Evolutionary conservation across 108 stramenopile genomes (phyloP).

Genomic region (Cyclotella cryptica): DNA sequence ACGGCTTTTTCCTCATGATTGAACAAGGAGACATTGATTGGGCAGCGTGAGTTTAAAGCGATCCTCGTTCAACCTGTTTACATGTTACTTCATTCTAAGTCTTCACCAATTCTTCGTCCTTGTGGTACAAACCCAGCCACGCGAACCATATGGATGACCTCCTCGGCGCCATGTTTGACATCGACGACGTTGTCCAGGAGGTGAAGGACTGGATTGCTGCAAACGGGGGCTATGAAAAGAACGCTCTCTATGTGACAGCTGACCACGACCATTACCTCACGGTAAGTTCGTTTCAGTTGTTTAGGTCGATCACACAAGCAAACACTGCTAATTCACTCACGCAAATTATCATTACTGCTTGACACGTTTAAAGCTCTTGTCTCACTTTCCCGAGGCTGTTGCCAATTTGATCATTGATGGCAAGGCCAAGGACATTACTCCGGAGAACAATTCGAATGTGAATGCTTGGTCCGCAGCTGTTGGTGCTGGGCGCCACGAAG

Average conservation of each 20-base stretch:
- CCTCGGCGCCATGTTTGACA: constrained; percentile 68
- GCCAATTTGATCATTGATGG: constrained; percentile 61
- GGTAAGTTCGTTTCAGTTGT: too few relatives aligned
- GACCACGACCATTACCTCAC: constrained; percentile 76
- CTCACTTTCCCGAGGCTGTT: constrained; percentile 61
- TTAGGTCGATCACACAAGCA: too few relatives aligned
- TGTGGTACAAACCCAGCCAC: constrained; percentile 22
- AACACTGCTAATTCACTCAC: too few relatives aligned
- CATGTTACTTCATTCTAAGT: too few relatives aligned
- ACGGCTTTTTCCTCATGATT: constrained; percentile 73
- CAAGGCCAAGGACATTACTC: constrained; percentile 57
- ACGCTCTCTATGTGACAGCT: constrained; percentile 68
- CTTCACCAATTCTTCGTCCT: background rate
- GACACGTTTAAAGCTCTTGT: constrained; percentile 3
- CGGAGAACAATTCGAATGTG: constrained; percentile 54
- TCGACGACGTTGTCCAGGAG: constrained; percentile 52
- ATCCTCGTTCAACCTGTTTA: background rate
- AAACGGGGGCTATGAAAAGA: constrained; percentile 70
- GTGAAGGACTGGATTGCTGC: constrained; percentile 58
- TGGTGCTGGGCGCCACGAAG: constrained; percentile 43
- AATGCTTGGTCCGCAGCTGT: constrained; percentile 59
- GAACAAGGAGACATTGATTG: constrained; percentile 78
- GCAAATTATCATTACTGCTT: too few relatives aligned
- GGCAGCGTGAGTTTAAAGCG: constrained; percentile 37
- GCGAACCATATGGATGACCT: constrained; percentile 71